Conservation (phyloP, 768 basidiomycete genomes). For the Imleria badia region DNA sequence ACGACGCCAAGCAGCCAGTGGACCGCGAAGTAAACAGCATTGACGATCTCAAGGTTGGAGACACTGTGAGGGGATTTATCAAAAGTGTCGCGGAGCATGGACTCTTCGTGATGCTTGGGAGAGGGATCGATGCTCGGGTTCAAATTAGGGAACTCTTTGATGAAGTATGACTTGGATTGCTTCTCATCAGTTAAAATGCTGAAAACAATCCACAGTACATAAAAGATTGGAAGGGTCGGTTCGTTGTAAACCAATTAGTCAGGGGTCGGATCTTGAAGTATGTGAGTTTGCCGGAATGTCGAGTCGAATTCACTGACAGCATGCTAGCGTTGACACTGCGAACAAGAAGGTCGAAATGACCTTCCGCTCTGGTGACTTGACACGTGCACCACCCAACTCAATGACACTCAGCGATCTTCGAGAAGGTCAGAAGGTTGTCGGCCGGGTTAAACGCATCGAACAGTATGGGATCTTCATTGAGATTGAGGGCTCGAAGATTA, state of each 20-base stretch:
- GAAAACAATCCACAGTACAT: conserved; percentile 58
- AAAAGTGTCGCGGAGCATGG: conserved; percentile 87
- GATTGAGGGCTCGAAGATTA: conserved; percentile 80
- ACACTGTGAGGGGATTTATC: conserved; percentile 83
- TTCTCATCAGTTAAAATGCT: neutral
- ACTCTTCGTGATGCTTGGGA: conserved; percentile 83
- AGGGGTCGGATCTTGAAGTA: conserved; percentile 83
- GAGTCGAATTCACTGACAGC: conserved; percentile 6
- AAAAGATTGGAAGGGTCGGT: conserved; percentile 92
- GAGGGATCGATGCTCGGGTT: conserved; percentile 84
- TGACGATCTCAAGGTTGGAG: conserved; percentile 65
- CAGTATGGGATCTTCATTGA: conserved; percentile 92
- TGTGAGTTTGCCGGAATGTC: conserved; percentile 9
- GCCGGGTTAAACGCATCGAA: conserved; percentile 78
- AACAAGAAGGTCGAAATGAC: conserved; percentile 89
- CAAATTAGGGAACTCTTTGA: conserved; percentile 94
- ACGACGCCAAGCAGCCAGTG: conserved; percentile 46
- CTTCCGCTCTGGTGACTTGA: conserved; percentile 66
- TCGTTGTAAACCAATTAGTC: conserved; percentile 78
- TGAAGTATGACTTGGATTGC: conserved; percentile 44
- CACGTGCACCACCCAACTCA: conserved; percentile 35
- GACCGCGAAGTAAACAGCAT: conserved; percentile 70
- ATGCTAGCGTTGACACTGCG: conserved; percentile 62
- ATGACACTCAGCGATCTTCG: conserved; percentile 56
- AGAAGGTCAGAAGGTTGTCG: conserved; percentile 80